Evolutionary conservation across 202 grass and related monocot genomes (phyloP), one percentile per base, ranked within the genome.

Genomic region (Dendrocalamus latiflorus): DNA sequence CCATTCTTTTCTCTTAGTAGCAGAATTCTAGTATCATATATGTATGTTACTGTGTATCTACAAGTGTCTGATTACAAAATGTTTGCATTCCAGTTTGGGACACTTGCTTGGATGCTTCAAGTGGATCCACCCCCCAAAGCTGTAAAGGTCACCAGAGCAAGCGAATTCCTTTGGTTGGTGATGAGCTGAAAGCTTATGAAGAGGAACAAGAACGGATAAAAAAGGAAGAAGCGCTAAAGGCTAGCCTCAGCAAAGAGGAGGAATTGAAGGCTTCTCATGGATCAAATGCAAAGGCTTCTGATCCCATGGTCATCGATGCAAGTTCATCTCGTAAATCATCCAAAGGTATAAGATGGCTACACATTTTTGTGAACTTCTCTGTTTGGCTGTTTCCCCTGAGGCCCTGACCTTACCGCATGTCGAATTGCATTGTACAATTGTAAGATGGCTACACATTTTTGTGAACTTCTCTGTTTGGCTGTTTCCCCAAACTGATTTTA

Each of bases 91-190:
- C 55, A 98, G 95, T 98, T 98, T 93, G 92, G 95, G 58, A 98
- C 95, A 71, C 92, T 98, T 75, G 95, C 95, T 65, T 88, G 90
- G 50, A 98, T 98, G 95, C 92, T 98, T 86, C 95, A 98, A 91
- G 95, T 98, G 73, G 95, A 98, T 68, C 95, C 95, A 74, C 95
- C 92, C 18, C 92, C 92, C 43, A 98, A 91, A 90, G 95, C 95
- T 86, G 92, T 98, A 42, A 98, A 98, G 54, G 87, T 98, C 81
- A 95, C 88, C 62, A 90, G 90, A 95, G 91, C 79, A 93, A 93
- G 79, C 86, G 90, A 34, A 82, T 91, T 84, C 95, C 92, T 83
- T 91, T 98, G 83, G 89, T 83, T 74, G 95, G 95, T 77, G 92
- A 98, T 77, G 95, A 93, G 48, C 81, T 98, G 39, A 98, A 91